Base-by-base conservation (phyloP, 164 flowering plant genomes). In the Houttuynia cordata region DNA sequence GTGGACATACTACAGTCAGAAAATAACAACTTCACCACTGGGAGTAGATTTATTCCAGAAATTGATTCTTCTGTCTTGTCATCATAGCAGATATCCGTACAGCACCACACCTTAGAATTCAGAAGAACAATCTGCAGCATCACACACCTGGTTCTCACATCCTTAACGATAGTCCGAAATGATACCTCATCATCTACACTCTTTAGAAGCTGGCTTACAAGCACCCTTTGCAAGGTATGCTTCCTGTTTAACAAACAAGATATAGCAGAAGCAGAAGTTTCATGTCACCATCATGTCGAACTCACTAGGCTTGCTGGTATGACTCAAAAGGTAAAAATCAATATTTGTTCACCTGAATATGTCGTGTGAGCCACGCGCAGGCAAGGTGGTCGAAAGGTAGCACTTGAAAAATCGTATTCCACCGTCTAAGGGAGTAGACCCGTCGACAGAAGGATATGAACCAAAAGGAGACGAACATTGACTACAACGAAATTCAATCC, bases 351-450 rank as follows among this genome's bases (percentile, higher is more conserved):
- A 86, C 99, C 91, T 78, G 74, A 91, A 91, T 45, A 78, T 18
- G 64, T 94, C 83, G 37, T 18, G 69, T 41, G 81, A 59, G 63
- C 65, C 75, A 70, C 75, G 69, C 52, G 59, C 68, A 50, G 85
- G 80, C 47, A 75, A 57, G 71, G 69, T 70, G 61, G 96, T 84
- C 47, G 99, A 86, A 67, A 89, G 73, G 65, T 73, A 74, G 66
- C 90, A 84, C 62, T 94, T 94, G 67, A 84, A 84, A 40, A 94
- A 65, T 23, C 91, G 81, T 64, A 94, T 69, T 47, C 97, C 88
- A 70, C 76, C 86, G 79, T 94, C 97, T 50, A 80, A 57, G 20
- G 87, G 83, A 57, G 65, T 69, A 64, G 53, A 8, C 34, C 71
- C 74, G 60, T 66, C 41, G 57, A 7, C 54, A 65, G 68, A 74